Conservation (phyloP, 768 basidiomycete species). For the Suillus occidentalis region DNA sequence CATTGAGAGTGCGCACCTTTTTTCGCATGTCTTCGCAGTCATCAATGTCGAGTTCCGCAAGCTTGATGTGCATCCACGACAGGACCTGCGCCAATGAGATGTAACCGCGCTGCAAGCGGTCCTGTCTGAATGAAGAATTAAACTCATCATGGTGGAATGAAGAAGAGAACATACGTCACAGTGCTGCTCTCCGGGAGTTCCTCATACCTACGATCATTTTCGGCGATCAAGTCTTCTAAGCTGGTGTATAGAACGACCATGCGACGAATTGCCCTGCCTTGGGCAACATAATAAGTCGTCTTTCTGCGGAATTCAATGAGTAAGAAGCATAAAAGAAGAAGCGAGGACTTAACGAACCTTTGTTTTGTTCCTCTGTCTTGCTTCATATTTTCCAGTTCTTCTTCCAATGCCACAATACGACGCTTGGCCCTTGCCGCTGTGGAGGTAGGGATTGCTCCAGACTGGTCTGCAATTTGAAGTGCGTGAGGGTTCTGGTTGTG, state of each 20-base stretch:
- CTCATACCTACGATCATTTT: neutral
- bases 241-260: neutral
- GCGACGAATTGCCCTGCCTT: neutral
- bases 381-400: too few relatives aligned
- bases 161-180: neutral
- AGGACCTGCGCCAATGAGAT: neutral
- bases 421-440: too few relatives aligned
- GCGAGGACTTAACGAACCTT: too few relatives aligned
- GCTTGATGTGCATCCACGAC: neutral
- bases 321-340: too few relatives aligned
- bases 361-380: too few relatives aligned
- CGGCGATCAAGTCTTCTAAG: neutral
- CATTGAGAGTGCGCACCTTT: neutral
- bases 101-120: neutral
- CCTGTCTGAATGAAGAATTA: neutral
- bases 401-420: too few relatives aligned
- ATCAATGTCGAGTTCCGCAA: neutral
- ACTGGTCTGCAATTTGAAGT: too few relatives aligned
- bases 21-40: neutral
- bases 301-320: neutral
- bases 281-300: neutral
- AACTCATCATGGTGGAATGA: fast-evolving
- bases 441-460: too few relatives aligned
- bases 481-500: too few relatives aligned
- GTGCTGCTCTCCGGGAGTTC: neutral